phyloP scores from a whole-genome alignment of 352 stramenopile genomes.

The Lagenidium giganteum region DNA sequence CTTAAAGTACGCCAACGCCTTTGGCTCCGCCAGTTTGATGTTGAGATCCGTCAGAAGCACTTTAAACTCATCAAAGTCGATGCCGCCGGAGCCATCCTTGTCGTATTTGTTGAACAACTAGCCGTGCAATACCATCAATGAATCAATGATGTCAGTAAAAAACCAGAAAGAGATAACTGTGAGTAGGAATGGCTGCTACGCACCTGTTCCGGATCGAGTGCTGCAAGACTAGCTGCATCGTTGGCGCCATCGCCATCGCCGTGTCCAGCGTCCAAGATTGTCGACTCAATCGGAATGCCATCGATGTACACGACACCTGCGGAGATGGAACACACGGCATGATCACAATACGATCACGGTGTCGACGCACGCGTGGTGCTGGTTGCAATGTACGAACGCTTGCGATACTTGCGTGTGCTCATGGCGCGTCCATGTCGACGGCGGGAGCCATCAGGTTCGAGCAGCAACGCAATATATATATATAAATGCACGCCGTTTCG shows the following conservation, averaged over 20 bases:
- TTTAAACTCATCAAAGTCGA: conserved; percentile 77
- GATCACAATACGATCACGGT: background rate
- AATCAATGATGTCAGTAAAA: background rate
- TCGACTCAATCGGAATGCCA: conserved; percentile 65
- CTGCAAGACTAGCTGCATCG: conserved; percentile 33
- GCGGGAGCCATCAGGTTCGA: too few relatives aligned
- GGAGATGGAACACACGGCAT: background rate
- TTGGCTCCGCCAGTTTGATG: conserved; percentile 59
- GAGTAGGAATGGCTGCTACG: too few relatives aligned
- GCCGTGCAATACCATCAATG: too few relatives aligned
- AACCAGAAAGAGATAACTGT: too few relatives aligned
- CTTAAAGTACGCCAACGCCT: conserved; percentile 74
- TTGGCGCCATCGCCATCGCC: conserved; percentile 26
- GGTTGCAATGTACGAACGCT: conserved; percentile 27
- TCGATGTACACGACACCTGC: conserved; percentile 68
- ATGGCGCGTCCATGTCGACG: too few relatives aligned
- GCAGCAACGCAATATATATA: too few relatives aligned
- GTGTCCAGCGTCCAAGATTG: conserved; percentile 45
- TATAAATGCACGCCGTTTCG: too few relatives aligned
- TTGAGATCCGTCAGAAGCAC: conserved; percentile 55
- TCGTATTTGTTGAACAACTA: conserved; percentile 86
- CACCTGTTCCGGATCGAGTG: conserved; percentile 46
- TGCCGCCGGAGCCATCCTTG: conserved; percentile 62
- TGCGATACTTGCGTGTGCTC: conserved; percentile 48
- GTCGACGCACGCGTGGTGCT: background rate